A percentile compares a stretch with the other conserved stretches of the same genome.
phyloP scores from a whole-genome alignment of 805 yeast species.

The Soucietia sequanensis region DNA sequence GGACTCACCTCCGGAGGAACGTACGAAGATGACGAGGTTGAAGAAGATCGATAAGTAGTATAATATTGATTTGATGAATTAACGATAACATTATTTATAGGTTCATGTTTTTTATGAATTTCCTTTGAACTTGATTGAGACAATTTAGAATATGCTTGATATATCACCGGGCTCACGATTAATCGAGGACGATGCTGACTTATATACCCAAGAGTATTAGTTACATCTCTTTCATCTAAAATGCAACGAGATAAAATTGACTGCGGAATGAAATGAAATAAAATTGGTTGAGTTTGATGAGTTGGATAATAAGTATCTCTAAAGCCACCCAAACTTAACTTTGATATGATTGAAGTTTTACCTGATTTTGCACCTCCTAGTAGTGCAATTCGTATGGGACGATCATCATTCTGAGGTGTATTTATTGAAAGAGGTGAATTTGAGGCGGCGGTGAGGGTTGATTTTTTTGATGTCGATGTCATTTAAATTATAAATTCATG shows the following conservation, averaged over 20 bases:
- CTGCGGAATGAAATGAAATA: slow-evolving; percentile 53
- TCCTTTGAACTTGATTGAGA: background rate
- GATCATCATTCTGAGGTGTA: slow-evolving; percentile 22
- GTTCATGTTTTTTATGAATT: slow-evolving; percentile 1
- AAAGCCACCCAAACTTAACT: slow-evolving; percentile 46
- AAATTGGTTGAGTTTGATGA: slow-evolving; percentile 53
- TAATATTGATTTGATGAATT: slow-evolving; percentile 19
- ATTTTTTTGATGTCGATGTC: too few relatives aligned
- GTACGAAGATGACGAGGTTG: slow-evolving; percentile 6
- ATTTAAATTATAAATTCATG: too few relatives aligned
- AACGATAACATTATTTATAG: slow-evolving; percentile 6
- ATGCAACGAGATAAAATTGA: slow-evolving; percentile 14
- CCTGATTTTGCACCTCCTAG: slow-evolving; percentile 62
- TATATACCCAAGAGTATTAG: slow-evolving; percentile 11
- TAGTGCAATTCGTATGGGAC: slow-evolving; percentile 57
- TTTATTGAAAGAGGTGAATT: too few relatives aligned
- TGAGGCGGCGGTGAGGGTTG: too few relatives aligned
- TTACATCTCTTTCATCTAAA: slow-evolving; percentile 21
- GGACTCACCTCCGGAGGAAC: slow-evolving; percentile 56
- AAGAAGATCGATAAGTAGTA: slow-evolving; percentile 12
- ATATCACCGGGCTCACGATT: slow-evolving; percentile 30
- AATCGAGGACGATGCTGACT: slow-evolving; percentile 10
- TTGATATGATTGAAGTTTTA: slow-evolving; percentile 56
- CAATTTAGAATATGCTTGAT: slow-evolving; percentile 16
- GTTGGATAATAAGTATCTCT: slow-evolving; percentile 79